phyloP scores from a whole-genome alignment of 2,329 filamentous ascomycete species.

The Zasmidium citrigriseum region DNA sequence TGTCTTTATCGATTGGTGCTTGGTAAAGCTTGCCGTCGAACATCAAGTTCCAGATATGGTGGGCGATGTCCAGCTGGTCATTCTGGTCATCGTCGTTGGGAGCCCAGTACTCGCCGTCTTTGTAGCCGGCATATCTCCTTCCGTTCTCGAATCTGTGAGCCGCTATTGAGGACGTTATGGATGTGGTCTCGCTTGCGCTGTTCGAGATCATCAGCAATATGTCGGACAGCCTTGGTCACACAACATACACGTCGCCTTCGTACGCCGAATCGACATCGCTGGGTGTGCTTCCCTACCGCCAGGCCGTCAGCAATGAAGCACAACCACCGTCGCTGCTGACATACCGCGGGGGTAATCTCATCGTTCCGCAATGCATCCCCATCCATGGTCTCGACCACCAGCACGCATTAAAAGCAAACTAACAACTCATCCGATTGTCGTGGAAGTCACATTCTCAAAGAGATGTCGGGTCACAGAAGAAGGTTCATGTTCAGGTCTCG shows the following conservation, averaged over 20 bases:
- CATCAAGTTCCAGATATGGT: constrained; percentile 41
- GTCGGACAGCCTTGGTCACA: neutral
- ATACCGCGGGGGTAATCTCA: neutral
- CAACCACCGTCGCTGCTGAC: neutral
- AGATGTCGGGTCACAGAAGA: too few relatives aligned
- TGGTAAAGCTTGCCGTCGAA: constrained; percentile 32
- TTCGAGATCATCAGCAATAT: neutral
- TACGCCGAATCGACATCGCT: constrained; percentile 13
- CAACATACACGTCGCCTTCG: constrained; percentile 8
- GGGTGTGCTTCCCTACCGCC: neutral
- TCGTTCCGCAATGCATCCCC: neutral
- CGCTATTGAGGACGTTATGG: constrained; percentile 11
- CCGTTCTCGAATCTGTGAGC: constrained; percentile 36
- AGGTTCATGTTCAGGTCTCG: too few relatives aligned
- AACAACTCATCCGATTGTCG: neutral
- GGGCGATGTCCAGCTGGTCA: constrained; percentile 43
- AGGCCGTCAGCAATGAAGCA: neutral
- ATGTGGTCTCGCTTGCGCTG: constrained; percentile 13
- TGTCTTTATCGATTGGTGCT: constrained; percentile 23
- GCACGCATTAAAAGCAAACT: neutral
- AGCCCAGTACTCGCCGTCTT: constrained; percentile 33
- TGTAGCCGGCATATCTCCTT: constrained; percentile 34
- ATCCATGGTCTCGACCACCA: neutral
- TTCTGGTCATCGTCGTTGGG: constrained; percentile 37
- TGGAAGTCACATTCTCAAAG: too few relatives aligned